Conservation (phyloP, 345 rosid genomes). For the Orychophragmus violaceus region DNA sequence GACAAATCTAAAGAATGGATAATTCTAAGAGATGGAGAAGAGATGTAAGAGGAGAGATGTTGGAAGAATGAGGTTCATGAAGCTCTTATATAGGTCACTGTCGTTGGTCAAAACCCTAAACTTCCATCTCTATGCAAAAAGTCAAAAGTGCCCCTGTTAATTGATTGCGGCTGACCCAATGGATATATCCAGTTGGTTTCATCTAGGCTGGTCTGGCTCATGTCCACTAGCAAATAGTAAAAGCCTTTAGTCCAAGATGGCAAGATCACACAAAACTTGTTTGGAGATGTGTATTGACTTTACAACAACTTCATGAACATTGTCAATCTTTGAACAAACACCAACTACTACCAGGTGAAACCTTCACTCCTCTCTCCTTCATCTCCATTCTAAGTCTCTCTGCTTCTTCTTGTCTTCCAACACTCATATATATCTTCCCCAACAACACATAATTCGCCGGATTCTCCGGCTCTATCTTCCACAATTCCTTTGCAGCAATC, state of each 20-base stretch:
- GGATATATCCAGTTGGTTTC: too few relatives aligned
- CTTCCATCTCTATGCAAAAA: background rate
- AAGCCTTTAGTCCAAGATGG: background rate
- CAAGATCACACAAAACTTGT: background rate
- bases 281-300: background rate
- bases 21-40: background rate
- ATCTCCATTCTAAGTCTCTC: slow-evolving; percentile 49
- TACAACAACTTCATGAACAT: background rate
- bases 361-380: slow-evolving; percentile 44
- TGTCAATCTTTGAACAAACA: slow-evolving; percentile 31
- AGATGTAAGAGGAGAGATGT: background rate
- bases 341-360: slow-evolving; percentile 69
- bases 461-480: slow-evolving; percentile 56
- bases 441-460: slow-evolving; percentile 47
- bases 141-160: background rate
- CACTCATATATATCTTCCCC: slow-evolving; percentile 45
- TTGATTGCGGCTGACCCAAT: too few relatives aligned
- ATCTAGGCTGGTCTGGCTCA: background rate
- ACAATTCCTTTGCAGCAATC: slow-evolving; percentile 47
- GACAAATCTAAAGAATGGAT: background rate
- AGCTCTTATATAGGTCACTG: background rate
- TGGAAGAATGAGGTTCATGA: background rate
- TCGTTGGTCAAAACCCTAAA: background rate
- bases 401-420: slow-evolving; percentile 58
- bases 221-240: background rate